Percentiles rank a stretch among this genome's conserved stretches.
Conservation (phyloP, 2,329 filamentous ascomycete species). For the Penicillium sp. region DNA sequence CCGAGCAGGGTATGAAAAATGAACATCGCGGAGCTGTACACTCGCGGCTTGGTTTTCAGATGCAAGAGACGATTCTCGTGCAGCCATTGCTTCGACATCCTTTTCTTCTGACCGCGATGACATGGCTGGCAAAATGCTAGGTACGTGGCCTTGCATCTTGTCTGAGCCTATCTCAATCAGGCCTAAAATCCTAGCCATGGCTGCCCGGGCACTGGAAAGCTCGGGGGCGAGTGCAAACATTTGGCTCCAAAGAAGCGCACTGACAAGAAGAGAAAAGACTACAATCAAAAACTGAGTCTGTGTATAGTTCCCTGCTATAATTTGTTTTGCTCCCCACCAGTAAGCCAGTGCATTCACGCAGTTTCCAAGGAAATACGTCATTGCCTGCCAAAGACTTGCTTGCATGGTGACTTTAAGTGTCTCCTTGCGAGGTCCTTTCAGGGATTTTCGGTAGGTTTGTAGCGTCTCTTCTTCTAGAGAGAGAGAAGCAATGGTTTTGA, state of each 20-base stretch:
- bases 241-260: slow-evolving; percentile 68
- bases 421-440: slow-evolving; percentile 47
- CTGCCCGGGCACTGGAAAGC: slow-evolving; percentile 62
- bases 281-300: slow-evolving; percentile 72
- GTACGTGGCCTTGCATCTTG: slow-evolving; percentile 25
- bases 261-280: slow-evolving; percentile 66
- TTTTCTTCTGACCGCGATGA: slow-evolving; percentile 2
- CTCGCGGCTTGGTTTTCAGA: slow-evolving; percentile 21
- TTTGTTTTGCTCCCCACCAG: slow-evolving; percentile 73
- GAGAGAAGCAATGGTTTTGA: slow-evolving; percentile 50
- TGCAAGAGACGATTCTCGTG: not conserved
- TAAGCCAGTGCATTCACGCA: slow-evolving; percentile 72
- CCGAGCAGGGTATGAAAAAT: slow-evolving; percentile 63
- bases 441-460: slow-evolving; percentile 41
- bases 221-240: slow-evolving; percentile 73
- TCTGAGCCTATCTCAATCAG: slow-evolving; percentile 37
- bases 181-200: slow-evolving; percentile 55
- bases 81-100: slow-evolving; percentile 14
- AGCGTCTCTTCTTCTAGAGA: slow-evolving; percentile 51
- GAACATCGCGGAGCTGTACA: slow-evolving; percentile 56
- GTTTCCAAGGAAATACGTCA: slow-evolving; percentile 51
- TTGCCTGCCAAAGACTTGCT: slow-evolving; percentile 44
- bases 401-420: slow-evolving; percentile 47
- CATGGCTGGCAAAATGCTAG: not conserved
- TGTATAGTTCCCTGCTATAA: slow-evolving; percentile 62